Percentiles rank a stretch among this genome's conserved stretches.
phyloP scores from a whole-genome alignment of 148 eudicot species.

The Rhododendron molle region DNA sequence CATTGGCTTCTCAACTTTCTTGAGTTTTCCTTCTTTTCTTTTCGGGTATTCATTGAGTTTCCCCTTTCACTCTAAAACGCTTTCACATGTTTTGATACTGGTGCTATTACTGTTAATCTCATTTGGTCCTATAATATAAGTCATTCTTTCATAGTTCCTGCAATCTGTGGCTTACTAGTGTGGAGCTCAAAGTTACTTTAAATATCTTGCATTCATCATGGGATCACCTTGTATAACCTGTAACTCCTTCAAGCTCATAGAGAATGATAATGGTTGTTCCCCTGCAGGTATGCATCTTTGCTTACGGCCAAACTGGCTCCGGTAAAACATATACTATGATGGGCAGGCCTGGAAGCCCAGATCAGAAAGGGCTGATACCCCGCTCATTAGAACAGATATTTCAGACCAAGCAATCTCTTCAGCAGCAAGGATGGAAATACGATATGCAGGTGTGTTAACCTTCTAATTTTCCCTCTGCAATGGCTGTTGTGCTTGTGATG shows the following conservation, averaged over 20 bases:
- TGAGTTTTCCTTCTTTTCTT: neutral
- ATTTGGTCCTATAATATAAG: neutral
- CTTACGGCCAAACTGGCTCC: constrained; percentile 98
- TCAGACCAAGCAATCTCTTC: constrained; percentile 67
- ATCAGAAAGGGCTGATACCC: constrained; percentile 85
- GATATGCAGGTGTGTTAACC: constrained; percentile 72
- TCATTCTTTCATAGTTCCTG: no score
- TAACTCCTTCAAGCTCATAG: neutral
- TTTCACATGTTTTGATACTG: neutral
- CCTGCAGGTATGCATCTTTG: constrained; percentile 85
- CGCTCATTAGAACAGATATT: constrained; percentile 91
- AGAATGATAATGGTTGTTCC: constrained; percentile 10
- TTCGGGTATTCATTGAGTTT: neutral
- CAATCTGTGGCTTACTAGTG: neutral
- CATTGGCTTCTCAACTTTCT: neutral
- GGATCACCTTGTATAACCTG: neutral
- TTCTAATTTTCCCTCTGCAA: neutral
- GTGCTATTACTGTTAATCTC: neutral
- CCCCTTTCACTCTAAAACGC: no score
- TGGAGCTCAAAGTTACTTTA: neutral
- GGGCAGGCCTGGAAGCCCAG: constrained; percentile 74
- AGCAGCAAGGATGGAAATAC: constrained; percentile 93
- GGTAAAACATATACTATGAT: constrained; percentile 98
- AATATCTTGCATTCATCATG: neutral
- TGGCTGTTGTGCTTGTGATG: neutral